Base-by-base conservation (phyloP, 371 early-diverging fungal genomes). In the Chytridium lagenaria region DNA sequence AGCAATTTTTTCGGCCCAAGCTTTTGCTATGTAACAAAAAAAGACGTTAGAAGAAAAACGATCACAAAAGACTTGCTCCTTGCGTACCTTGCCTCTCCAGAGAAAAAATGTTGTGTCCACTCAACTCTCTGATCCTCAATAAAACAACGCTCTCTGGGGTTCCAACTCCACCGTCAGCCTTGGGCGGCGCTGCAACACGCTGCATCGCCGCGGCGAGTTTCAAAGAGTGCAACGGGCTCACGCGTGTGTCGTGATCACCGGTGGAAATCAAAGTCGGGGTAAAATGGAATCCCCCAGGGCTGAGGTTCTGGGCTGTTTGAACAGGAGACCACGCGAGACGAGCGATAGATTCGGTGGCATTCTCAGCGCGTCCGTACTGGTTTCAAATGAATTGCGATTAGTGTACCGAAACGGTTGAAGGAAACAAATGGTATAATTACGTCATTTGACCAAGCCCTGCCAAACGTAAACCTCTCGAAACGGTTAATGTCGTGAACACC, bases 171-270 rank as follows among this genome's bases (percentile, higher is more conserved):
- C n/a, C n/a, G n/a, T n/a, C n/a, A n/a, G n/a, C n/a, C n/a, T n/a
- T n/a, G n/a, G n/a, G n/a, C n/a, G n/a, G n/a, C n/a, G n/a, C 37
- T 12, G 63, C 30, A 28, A 63, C 63, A 3, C 30, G 7, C 68
- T 75, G 76, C 57, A 75, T 33, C 37, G 31, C 66, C 7, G 73
- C 73, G 12, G 77, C 68, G 37, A 76, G 67, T 55, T 76, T 76
- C 68, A 30, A 72, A n/a, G 59, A 57, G 34, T 76, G 77, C 33
- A 71, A 38, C 2, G 77, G 77, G n/a, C 50, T 28, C 22, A 77
- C 77, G 3, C 77, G 57, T 0, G 64, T 70, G 39, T 77, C 77
- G 61, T 74, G 74, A 49, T 74, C 77, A 38, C 73, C 70, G n/a
- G 77, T 77, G 33, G 73, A 69, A 16, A 77, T 37, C 19, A 77